These are phyloP conservation scores for Apiotrichum brassicae DNA, from an alignment of 1,284 basidiomycete genomes.

Conservation along the genomic window DNA sequence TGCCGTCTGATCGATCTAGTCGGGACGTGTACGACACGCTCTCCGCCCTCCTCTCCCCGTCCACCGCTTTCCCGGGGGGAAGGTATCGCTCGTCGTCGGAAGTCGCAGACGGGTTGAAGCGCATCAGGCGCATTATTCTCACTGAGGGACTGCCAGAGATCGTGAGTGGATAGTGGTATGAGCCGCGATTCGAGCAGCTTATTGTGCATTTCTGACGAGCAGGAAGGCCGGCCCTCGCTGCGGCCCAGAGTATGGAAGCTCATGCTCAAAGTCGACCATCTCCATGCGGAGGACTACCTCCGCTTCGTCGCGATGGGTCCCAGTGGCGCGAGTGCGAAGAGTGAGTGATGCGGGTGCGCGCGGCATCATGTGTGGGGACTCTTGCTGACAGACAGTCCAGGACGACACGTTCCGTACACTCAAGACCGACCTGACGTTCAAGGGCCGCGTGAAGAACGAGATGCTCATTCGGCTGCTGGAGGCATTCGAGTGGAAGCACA, in stretches of 20 bases:
- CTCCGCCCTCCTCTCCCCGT: constrained; percentile 25
- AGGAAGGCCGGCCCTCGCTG: constrained; percentile 31
- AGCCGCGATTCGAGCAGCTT: no score
- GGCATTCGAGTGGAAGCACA: constrained; percentile 83
- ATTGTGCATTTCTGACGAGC: no score
- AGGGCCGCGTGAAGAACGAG: constrained; percentile 87
- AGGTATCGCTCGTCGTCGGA: constrained; percentile 57
- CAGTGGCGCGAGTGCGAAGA: constrained; percentile 81
- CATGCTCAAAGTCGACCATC: constrained; percentile 68
- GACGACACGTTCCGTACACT: constrained; percentile 68
- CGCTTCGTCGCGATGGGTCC: constrained; percentile 75
- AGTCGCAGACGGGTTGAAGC: constrained; percentile 66
- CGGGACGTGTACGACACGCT: constrained; percentile 26
- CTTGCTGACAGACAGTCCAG: constrained; percentile 42
- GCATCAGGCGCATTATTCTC: constrained; percentile 71
- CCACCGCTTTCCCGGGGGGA: constrained; percentile 44
- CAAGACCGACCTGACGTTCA: constrained; percentile 90
- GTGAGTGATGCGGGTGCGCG: constrained; percentile 59
- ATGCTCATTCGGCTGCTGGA: constrained; percentile 93
- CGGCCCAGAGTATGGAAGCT: constrained; percentile 74
- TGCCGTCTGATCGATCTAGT: background rate
- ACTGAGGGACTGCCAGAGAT: constrained; percentile 72
- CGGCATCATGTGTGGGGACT: no score
- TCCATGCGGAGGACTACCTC: constrained; percentile 70
- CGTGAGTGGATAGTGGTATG: constrained; percentile 21